Evolutionary conservation across 2,329 filamentous ascomycete species (phyloP).

Genomic region (Biscogniauxia marginata): DNA sequence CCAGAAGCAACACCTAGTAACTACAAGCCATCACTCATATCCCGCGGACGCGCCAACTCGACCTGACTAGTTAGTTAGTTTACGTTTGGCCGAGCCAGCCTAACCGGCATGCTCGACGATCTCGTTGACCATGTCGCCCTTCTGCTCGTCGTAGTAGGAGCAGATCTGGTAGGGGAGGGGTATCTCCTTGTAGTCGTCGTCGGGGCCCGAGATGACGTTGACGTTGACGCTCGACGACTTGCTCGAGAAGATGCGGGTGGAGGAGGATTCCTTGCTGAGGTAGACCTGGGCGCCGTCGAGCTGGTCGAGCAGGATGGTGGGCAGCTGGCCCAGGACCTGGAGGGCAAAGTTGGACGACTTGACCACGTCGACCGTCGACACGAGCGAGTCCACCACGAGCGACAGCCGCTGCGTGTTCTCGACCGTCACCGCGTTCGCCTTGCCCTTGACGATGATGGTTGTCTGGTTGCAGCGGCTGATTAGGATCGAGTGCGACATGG

Average conservation of each 20-base stretch:
- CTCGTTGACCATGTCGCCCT: conserved; percentile 80
- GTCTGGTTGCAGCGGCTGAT: conserved; percentile 91
- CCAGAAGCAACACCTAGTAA: too few relatives aligned
- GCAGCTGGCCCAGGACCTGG: conserved; percentile 83
- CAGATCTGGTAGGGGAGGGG: conserved; percentile 89
- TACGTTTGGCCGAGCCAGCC: too few relatives aligned
- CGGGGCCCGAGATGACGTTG: conserved; percentile 68
- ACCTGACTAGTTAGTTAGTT: too few relatives aligned
- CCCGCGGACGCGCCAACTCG: not conserved
- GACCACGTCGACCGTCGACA: conserved; percentile 91
- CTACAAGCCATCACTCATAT: not conserved
- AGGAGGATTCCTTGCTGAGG: conserved; percentile 73
- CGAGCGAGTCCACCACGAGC: conserved; percentile 83
- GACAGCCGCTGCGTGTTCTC: conserved; percentile 86
- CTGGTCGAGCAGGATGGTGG: conserved; percentile 88
- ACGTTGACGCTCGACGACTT: conserved; percentile 88
- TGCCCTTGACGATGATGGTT: conserved; percentile 84
- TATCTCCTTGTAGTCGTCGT: conserved; percentile 83
- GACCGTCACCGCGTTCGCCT: conserved; percentile 94
- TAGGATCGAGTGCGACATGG: conserved; percentile 83
- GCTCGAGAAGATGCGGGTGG: conserved; percentile 82
- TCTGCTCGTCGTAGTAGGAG: conserved; percentile 65
- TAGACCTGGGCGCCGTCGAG: conserved; percentile 89
- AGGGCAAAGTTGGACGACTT: conserved; percentile 92
- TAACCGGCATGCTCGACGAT: conserved; percentile 93